Evolutionary conservation across 2,329 filamentous ascomycete species (phyloP).

Genomic region (Lecanicillium sp.): DNA sequence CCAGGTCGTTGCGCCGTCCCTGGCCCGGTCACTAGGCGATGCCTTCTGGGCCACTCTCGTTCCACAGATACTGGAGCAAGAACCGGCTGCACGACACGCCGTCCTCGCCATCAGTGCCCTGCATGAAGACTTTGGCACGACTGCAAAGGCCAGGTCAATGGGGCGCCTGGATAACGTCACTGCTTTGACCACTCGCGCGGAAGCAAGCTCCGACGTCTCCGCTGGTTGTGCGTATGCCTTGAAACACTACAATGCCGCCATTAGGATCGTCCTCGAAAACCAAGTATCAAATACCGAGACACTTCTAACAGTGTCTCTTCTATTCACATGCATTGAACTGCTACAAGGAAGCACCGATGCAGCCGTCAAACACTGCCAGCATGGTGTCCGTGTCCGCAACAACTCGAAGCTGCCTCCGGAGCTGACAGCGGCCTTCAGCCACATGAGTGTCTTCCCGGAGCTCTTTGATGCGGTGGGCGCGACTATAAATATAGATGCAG

Average conservation of each 20-base stretch:
- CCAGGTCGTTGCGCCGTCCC: conserved; percentile 24
- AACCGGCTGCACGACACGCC: conserved; percentile 29
- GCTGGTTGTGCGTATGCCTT: conserved; percentile 21
- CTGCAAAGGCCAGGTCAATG: conserved; percentile 11
- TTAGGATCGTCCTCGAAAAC: conserved; percentile 22
- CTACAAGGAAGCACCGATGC: conserved; percentile 26
- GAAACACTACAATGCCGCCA: conserved; percentile 32
- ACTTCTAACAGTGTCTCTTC: conserved; percentile 30
- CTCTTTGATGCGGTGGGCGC: conserved; percentile 23
- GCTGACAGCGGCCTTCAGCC: conserved; percentile 27
- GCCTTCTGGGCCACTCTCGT: conserved; percentile 35
- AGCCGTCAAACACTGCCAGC: conserved; percentile 28
- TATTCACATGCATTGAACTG: conserved; percentile 37
- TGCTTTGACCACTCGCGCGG: neutral
- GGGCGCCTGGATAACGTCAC: neutral
- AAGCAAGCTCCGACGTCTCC: neutral
- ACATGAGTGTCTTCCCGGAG: conserved; percentile 29
- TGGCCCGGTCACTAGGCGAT: conserved; percentile 26
- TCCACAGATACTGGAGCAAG: conserved; percentile 26
- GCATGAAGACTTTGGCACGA: conserved; percentile 22
- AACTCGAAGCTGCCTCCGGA: conserved; percentile 16
- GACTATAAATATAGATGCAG: too few relatives aligned
- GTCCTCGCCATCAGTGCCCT: conserved; percentile 31
- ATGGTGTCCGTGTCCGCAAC: conserved; percentile 29
- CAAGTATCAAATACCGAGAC: conserved; percentile 18